Percentiles rank a stretch among this genome's conserved stretches.
Evolutionary conservation across 2,329 filamentous ascomycete genomes (phyloP).

Genomic region (Trichoderma sp.): DNA sequence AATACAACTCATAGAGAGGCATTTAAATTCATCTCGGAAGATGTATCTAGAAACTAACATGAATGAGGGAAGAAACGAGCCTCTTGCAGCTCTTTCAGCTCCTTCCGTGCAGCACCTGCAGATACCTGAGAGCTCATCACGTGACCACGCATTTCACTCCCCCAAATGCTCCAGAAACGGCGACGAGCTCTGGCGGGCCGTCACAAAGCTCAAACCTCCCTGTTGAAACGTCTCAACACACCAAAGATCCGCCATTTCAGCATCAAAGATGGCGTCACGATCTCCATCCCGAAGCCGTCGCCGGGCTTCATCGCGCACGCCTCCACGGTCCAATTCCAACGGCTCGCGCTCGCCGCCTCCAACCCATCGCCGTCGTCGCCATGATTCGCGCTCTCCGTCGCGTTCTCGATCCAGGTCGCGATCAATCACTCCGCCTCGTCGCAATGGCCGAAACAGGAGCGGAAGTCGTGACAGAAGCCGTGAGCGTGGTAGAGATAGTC

Average conservation of each 20-base stretch:
- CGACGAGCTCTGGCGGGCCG: constrained; percentile 3
- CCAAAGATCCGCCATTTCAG: neutral
- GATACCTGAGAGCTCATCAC: neutral
- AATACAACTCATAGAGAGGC: neutral
- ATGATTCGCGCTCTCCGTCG: constrained; percentile 35
- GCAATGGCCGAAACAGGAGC: constrained; percentile 35
- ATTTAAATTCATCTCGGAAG: neutral
- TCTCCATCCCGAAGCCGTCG: constrained; percentile 35
- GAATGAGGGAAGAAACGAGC: neutral
- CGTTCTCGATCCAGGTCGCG: constrained; percentile 27
- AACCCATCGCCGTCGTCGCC: constrained; percentile 29
- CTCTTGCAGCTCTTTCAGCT: neutral
- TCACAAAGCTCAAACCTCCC: neutral
- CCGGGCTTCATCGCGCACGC: constrained; percentile 37
- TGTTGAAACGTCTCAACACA: neutral
- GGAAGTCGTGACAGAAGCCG: constrained; percentile 34
- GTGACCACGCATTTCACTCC: constrained; percentile 18
- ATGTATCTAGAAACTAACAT: neutral
- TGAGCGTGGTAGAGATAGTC: constrained; percentile 35
- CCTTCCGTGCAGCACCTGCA: neutral
- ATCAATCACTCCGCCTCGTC: constrained; percentile 33
- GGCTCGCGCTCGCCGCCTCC: constrained; percentile 33
- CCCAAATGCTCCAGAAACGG: neutral
- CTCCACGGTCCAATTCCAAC: constrained; percentile 35
- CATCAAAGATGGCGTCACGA: constrained; percentile 29